phyloP scores from a whole-genome alignment of 1,284 basidiomycete genomes.

The Ganoderma lucidum region DNA sequence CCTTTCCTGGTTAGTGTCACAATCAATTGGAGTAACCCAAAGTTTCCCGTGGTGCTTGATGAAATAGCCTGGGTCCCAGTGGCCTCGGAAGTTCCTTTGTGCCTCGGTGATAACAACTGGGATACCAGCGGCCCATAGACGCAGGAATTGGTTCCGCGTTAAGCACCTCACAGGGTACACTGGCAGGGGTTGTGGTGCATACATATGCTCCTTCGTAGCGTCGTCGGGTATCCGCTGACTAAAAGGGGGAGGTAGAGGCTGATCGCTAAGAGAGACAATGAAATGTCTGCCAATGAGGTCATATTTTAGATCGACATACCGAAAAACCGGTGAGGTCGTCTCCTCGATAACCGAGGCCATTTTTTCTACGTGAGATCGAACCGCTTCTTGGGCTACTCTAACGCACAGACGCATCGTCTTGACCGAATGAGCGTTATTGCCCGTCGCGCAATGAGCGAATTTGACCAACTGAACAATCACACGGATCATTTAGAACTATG shows the following conservation, averaged over 20 bases:
- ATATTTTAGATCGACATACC: background rate
- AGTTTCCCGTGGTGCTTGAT: background rate
- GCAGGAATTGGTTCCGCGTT: background rate
- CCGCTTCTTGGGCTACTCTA: background rate
- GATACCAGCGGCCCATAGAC: background rate
- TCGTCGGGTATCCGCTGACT: background rate
- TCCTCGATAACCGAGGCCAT: background rate
- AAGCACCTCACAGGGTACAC: background rate
- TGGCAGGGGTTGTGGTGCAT: background rate
- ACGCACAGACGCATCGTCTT: background rate
- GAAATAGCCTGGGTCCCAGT: background rate
- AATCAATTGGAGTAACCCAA: background rate
- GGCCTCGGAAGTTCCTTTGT: background rate
- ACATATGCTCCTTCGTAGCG: background rate
- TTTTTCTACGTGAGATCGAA: background rate
- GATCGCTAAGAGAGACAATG: background rate
- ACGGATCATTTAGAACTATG: background rate
- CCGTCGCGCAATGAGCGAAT: background rate
- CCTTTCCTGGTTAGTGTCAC: background rate
- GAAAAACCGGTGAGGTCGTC: background rate
- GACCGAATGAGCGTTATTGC: background rate
- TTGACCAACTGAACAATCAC: background rate
- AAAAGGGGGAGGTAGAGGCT: too few relatives aligned
- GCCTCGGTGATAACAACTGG: background rate
- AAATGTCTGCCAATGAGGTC: background rate